Conservation (phyloP, 2,329 filamentous ascomycete species). For the Fusarium vanettenii region DNA sequence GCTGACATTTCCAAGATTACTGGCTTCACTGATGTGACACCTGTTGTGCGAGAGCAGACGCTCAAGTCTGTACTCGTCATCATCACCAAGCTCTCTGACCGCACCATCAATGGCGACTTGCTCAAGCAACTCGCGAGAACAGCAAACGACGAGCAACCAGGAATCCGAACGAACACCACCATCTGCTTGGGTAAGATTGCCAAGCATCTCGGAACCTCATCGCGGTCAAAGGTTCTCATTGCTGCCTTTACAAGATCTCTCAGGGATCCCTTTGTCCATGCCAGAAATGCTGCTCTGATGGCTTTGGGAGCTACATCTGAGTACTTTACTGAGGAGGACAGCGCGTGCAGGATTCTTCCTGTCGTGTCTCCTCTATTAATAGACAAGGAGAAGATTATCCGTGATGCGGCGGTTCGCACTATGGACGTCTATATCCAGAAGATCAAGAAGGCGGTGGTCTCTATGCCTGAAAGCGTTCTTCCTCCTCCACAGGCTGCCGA, state of each 20-base stretch:
- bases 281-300: constrained; percentile 87
- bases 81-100: constrained; percentile 89
- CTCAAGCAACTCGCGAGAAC: constrained; percentile 93
- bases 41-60: constrained; percentile 93
- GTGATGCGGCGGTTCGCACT: constrained; percentile 91
- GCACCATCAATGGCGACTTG: constrained; percentile 92
- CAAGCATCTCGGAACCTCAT: constrained; percentile 82
- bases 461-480: constrained; percentile 83
- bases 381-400: constrained; percentile 95
- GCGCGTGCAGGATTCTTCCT: constrained; percentile 84
- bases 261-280: constrained; percentile 94
- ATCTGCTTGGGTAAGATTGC: constrained; percentile 98
- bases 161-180: constrained; percentile 97
- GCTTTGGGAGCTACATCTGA: constrained; percentile 88
- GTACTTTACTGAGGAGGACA: constrained; percentile 89
- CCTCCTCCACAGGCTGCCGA: constrained; percentile 71
- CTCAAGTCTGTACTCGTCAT: constrained; percentile 92
- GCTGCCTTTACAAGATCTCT: constrained; percentile 92
- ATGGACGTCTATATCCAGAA: constrained; percentile 87
- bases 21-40: constrained; percentile 91
- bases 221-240: constrained; percentile 88
- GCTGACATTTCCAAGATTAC: constrained; percentile 71
- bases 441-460: constrained; percentile 80
- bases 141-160: constrained; percentile 96
- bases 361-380: constrained; percentile 85